Evolutionary conservation across 106 monocot genomes (phyloP), one percentile per base, ranked within the genome.

Genomic region (Dendrobium catenatum): DNA sequence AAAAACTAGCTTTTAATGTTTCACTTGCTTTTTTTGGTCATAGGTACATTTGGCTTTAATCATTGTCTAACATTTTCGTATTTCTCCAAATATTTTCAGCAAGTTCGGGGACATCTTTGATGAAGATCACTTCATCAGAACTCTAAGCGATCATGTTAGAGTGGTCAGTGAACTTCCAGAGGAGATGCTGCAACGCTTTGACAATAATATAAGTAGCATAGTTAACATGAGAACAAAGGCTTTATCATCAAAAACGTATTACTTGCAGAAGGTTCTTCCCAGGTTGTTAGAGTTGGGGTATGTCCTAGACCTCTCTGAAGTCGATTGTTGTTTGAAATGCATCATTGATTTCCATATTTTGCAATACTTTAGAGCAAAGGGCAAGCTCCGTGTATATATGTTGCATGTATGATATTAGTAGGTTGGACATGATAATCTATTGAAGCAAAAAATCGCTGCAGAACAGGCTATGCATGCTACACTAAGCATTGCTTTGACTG

Each of bases 61-160:
- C 20, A 19, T 18, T 42, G 42, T 17, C 44, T 40, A 77, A 51
- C 51, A 55, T 55, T 29, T 56, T 46, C 58, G 79, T 47, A 22
- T 77, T 73, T 83, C 51, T 80, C 42, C 42, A 64, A 55, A 48
- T 82, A 24, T 73, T 86, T 90, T 86, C 88, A 99, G 98, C 87
- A 99, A 95, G 82, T 99, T 99, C 81, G 85, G 87, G 2, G 98
- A 99, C 22, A 99, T 99, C 68, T 99, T 99, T 89, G 98, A 99
- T 82, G 98, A 99, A 82, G 95, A 95, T 9, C 90, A 95, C 84
- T 99, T 99, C 83, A 95, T 87, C 55, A 87, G 87, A 24, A 86
- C 83, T 75, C 89, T 99, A 6, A 89, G 81, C 80, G 80, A 84
- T 86, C 89, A 93, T 82, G 84, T 99, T 75, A 86, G 90, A 75